Base-by-base conservation (phyloP, 2,329 filamentous ascomycete species). In the Rhynchosporium graminicola region DNA sequence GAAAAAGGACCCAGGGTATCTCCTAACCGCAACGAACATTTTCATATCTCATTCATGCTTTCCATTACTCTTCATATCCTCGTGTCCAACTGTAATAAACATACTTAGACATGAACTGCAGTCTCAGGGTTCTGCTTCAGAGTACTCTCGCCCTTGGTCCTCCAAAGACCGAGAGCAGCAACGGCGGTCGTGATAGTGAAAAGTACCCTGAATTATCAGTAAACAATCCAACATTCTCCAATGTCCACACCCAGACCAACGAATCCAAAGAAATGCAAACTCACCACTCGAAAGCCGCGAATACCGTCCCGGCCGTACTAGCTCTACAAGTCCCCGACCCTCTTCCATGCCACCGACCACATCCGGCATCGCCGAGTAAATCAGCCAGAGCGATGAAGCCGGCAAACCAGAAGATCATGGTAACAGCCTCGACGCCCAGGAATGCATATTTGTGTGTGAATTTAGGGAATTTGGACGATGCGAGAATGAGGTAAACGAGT, bases 341-440 rank as follows among this genome's bases (percentile, higher is more conserved):
- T n/a, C 48, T 46, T 36, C 20, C 52, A 8, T 42, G 20, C 9
- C 80, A 78, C 47, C 77, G 80, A 72, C 85, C 87, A 61, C 82
- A 78, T 8, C 73, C 76, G 0, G 84, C 78, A 15, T 83, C 80
- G 59, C 83, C 83, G 62, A 92, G 76, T 60, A 80, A 80, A 26
- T 86, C 87, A 0, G 89, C 91, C 10, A 93, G 76, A 0, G 91
- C 91, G 68, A 96, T 87, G 70, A 92, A 89, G 6, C 91, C 92
- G 0, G 89, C 87, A 73, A 97, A 95, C 92, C 92, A 97, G 80
- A 96, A 96, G 61, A 96, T 81, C 77, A 89, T 87, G 9, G 91
- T 95, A 29, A 95, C 68, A 52, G 79, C 80, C 71, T 96, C 90
- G 38, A 91, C 80, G 1, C 71, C 86, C 20, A 93, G 79, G 15